phyloP scores from a whole-genome alignment of 345 rosid genomes.

The Salix koriyanagi region DNA sequence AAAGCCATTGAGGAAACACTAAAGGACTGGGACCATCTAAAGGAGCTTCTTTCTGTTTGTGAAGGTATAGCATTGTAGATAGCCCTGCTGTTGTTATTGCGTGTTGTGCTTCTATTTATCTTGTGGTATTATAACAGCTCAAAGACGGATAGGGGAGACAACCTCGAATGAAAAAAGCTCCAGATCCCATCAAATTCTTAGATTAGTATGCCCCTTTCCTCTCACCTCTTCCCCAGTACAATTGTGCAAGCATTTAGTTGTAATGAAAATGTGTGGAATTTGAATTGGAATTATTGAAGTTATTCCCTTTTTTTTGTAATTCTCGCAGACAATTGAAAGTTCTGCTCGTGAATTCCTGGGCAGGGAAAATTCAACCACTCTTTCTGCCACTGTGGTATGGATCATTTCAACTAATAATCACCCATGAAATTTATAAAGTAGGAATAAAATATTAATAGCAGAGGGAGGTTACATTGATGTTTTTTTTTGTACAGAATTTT shows the following conservation, averaged over 20 bases:
- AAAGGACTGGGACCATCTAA: constrained; percentile 81
- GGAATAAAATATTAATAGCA: neutral
- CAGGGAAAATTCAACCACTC: constrained; percentile 83
- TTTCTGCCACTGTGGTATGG: constrained; percentile 87
- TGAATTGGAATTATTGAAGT: constrained; percentile 5
- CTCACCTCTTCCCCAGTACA: neutral
- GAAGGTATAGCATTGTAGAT: constrained; percentile 54
- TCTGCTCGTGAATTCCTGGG: constrained; percentile 93
- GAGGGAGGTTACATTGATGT: constrained; percentile 4
- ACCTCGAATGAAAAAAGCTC: constrained; percentile 89
- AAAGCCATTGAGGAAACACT: constrained; percentile 73
- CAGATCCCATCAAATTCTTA: constrained; percentile 96
- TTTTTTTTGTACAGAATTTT: constrained; percentile 60
- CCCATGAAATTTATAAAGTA: neutral
- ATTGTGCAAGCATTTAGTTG: constrained; percentile 13
- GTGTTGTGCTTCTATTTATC: constrained; percentile 12
- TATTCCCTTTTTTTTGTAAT: constrained; percentile 3
- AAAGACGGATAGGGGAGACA: constrained; percentile 91
- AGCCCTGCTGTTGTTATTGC: constrained; percentile 5
- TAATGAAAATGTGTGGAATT: neutral
- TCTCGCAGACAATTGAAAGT: constrained; percentile 80
- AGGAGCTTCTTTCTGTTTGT: constrained; percentile 78
- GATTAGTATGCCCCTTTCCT: constrained; percentile 49
- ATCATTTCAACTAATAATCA: neutral
- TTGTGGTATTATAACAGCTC: constrained; percentile 51